These are phyloP conservation scores for Pestalotiopsis fici DNA, from an alignment of 2,329 filamentous ascomycete species.

Conservation along the genomic window DNA sequence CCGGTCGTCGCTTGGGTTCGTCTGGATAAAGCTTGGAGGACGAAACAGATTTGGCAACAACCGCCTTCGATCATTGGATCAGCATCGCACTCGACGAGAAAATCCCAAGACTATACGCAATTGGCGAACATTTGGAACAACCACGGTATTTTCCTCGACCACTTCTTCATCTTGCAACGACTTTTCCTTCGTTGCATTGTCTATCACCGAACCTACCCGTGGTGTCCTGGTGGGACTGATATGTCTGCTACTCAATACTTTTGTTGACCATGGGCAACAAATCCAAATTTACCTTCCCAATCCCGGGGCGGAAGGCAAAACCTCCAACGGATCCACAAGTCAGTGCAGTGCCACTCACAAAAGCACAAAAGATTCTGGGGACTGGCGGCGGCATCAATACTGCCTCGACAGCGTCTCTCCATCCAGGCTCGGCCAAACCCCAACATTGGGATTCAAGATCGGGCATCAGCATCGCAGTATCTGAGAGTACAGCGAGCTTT, in stretches of 20 bases:
- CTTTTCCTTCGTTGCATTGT: not conserved
- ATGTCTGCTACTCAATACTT: not conserved
- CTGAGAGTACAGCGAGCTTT: conserved; percentile 41
- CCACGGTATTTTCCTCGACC: not conserved
- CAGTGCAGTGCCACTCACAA: conserved; percentile 43
- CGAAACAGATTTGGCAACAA: not conserved
- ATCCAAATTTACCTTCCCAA: conserved; percentile 49
- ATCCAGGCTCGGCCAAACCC: conserved; percentile 8
- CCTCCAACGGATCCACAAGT: conserved; percentile 28
- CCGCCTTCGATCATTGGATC: not conserved
- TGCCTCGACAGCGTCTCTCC: conserved; percentile 29
- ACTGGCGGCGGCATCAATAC: conserved; percentile 42
- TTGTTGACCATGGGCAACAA: conserved; percentile 35
- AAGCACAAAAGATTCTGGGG: conserved; percentile 53
- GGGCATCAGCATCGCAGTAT: conserved; percentile 44
- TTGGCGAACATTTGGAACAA: not conserved
- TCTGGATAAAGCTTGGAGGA: not conserved
- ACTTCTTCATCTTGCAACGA: not conserved
- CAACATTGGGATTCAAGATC: conserved; percentile 44
- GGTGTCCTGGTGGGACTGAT: not conserved
- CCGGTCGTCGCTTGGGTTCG: not conserved
- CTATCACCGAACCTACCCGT: not conserved
- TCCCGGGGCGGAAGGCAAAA: conserved; percentile 48
- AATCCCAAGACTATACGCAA: not conserved
- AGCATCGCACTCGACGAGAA: not conserved